phyloP scores from a whole-genome alignment of 495 filamentous ascomycete species.

The Staphylotrichum tortipilum region DNA sequence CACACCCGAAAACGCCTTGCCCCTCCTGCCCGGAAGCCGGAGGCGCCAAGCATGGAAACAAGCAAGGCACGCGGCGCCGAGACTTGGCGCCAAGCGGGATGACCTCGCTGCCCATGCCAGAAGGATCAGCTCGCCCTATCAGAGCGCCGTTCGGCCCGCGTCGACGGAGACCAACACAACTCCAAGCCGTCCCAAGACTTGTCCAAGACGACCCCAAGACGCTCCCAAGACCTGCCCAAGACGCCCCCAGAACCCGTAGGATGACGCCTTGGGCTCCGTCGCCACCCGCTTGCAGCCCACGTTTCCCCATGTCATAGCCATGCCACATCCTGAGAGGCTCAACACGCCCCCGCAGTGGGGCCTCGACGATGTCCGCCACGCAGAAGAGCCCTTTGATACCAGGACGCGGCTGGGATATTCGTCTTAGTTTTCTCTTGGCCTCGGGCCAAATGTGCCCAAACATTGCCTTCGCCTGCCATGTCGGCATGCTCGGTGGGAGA shows the following conservation, averaged over 20 bases:
- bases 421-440: conserved; percentile 26
- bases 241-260: too few relatives aligned
- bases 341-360: conserved; percentile 5
- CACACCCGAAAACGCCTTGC: not conserved
- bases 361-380: conserved; percentile 5
- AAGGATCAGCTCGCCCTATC: conserved; percentile 1
- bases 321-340: not conserved
- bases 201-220: too few relatives aligned
- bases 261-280: conserved; percentile 14
- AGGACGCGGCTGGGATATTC: conserved; percentile 13
- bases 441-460: conserved; percentile 3
- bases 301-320: conserved; percentile 7
- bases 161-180: conserved; percentile 2
- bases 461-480: not conserved
- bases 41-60: conserved; percentile 2
- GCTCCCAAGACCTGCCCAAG: too few relatives aligned
- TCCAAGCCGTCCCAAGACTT: not conserved
- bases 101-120: conserved; percentile 5
- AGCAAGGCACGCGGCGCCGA: conserved; percentile 1
- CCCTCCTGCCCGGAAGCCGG: not conserved
- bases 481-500: conserved; percentile 13
- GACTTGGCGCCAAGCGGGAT: conserved; percentile 10
- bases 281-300: conserved; percentile 15
- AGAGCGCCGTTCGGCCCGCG: not conserved
- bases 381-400: not conserved